These are phyloP conservation scores for Scheffersomyces parashehatae DNA, from an alignment of 1,139 yeast species.

Conservation along the genomic window DNA sequence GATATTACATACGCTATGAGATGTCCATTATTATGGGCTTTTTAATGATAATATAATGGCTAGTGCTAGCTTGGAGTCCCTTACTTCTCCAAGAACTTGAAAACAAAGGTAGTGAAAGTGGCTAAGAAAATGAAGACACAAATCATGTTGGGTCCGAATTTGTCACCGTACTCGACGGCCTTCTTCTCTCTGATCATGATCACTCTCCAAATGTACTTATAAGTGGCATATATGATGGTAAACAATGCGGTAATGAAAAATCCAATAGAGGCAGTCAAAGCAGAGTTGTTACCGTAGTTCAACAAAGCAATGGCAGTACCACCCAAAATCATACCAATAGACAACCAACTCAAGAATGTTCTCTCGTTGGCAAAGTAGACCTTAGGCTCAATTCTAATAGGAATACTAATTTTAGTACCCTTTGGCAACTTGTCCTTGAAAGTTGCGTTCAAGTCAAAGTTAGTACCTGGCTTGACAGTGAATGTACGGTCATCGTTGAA, in stretches of 20 bases:
- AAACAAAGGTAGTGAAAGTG: slow-evolving; percentile 69
- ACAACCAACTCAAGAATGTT: slow-evolving; percentile 76
- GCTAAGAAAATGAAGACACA: slow-evolving; percentile 75
- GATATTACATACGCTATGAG: too few species aligned
- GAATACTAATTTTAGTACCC: slow-evolving; percentile 73
- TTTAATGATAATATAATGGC: too few species aligned
- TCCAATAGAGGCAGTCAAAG: slow-evolving; percentile 85
- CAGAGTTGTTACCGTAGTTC: slow-evolving; percentile 66
- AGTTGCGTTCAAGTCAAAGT: slow-evolving; percentile 58
- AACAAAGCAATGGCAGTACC: slow-evolving; percentile 72
- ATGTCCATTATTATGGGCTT: too few species aligned
- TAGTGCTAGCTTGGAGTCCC: neutral
- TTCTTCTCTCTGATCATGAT: slow-evolving; percentile 77
- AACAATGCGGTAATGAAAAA: slow-evolving; percentile 79
- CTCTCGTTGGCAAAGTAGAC: slow-evolving; percentile 85
- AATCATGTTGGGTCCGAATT: slow-evolving; percentile 80
- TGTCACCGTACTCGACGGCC: slow-evolving; percentile 85
- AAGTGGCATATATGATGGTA: slow-evolving; percentile 73
- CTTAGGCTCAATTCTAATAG: slow-evolving; percentile 81
- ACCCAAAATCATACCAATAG: slow-evolving; percentile 70
- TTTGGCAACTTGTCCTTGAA: slow-evolving; percentile 66
- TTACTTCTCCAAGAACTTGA: slow-evolving; percentile 41
- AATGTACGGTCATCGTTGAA: slow-evolving; percentile 70
- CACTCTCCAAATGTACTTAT: slow-evolving; percentile 79
- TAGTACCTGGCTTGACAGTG: slow-evolving; percentile 80